Percentiles rank a stretch among this genome's conserved stretches.
Evolutionary conservation across 345 rosid species (phyloP).

Genomic region (Trapa bicornis): DNA sequence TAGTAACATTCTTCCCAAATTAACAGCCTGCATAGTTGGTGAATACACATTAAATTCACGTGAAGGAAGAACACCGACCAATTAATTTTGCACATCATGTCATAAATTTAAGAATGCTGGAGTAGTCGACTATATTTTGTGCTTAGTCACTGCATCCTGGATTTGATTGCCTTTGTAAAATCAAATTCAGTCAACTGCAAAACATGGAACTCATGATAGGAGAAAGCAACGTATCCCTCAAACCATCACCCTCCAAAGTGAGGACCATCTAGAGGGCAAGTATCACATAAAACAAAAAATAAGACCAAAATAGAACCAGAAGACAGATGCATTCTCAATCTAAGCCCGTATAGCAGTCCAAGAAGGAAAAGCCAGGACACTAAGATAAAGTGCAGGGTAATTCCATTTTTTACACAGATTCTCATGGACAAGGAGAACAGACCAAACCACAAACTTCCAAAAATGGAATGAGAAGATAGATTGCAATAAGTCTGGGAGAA

Average conservation of each 20-base stretch:
- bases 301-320: slow-evolving; percentile 2
- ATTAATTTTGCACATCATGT: not conserved
- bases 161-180: not conserved
- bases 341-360: not conserved
- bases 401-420: slow-evolving; percentile 6
- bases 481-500: slow-evolving; percentile 6
- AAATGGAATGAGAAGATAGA: slow-evolving; percentile 15
- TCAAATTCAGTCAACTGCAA: not conserved
- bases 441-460: slow-evolving; percentile 62
- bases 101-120: not conserved
- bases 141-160: not conserved
- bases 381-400: not conserved
- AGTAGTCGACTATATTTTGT: not conserved
- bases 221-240: not conserved
- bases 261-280: slow-evolving; percentile 5
- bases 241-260: not conserved
- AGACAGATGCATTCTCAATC: slow-evolving; percentile 1
- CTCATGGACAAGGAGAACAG: slow-evolving; percentile 7
- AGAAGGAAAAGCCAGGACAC: not conserved
- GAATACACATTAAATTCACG: not conserved
- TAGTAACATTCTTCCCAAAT: slow-evolving; percentile 87
- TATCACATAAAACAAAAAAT: not conserved
- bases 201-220: not conserved
- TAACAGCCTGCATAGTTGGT: slow-evolving; percentile 40
- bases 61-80: not conserved